Evolutionary conservation across 2,329 filamentous ascomycete species (phyloP), one percentile per base, ranked within the genome.

Genomic region (Scedosporium minutisporum): DNA sequence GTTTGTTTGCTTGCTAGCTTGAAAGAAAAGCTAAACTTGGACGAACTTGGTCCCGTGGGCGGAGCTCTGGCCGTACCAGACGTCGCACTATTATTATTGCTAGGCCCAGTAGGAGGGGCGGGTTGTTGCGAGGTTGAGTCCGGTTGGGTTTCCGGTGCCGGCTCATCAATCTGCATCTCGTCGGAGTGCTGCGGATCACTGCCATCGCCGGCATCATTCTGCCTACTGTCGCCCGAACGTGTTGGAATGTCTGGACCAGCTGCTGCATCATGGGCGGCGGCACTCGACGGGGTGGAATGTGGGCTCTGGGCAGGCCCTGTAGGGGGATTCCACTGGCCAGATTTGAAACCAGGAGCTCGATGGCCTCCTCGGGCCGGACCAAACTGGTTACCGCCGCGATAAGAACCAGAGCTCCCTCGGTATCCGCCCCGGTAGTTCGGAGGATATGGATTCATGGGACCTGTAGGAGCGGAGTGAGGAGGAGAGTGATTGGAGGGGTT

Each of bases 11-110:
- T 82, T 51, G 88, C 83, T 9, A 87, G 83, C 72, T 97, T 97
- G 74, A 97, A 91, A 1, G 92, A 91, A 73, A 97, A 97, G 72
- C 91, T 96, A 70, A 97, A 96, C 75, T 93, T 95, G 55, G 86
- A 76, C 1, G 76, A 73, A 16, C 73, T 72, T 3, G 77, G 75
- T 41, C 80, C 80, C 1, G 80, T 77, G 21, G 82, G 78, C 2
- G 81, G 75, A 46, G 83, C 77, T 16, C 57, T 51, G 27, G 9
- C 18, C 14, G 60, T 46, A 46, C 16, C 23, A 16, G 14, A 82
- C 80, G 23, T 75, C 71, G 58, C 76, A 74, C 61, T 77, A 74
- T 25, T 74, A 74, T 12, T 79, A 76, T 59, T 83, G 82, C 23
- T 79, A 74, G 58, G 74, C 75, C 33, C 63, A n/a, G 38, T 57